Evolutionary conservation across 2,329 filamentous ascomycete genomes (phyloP), one percentile per base, ranked within the genome.

Genomic region (Ceratocystis huliohia): DNA sequence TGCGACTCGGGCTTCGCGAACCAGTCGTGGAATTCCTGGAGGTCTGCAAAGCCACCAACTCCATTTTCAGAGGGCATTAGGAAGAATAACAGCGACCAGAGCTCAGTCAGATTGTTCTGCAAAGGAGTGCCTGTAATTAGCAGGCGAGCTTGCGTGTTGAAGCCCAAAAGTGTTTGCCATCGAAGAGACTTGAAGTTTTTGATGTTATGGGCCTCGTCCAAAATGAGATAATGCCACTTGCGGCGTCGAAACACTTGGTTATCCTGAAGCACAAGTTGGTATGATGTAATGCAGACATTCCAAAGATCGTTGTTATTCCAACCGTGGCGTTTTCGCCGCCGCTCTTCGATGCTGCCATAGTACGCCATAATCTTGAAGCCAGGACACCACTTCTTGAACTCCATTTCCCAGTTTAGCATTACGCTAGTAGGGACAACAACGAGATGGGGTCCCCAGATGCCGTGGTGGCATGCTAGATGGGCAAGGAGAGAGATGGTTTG

Each of bases 361-460:
- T 99, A 99, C 0, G 92, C 94, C 68, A 99, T 80, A 66, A 99
- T 96, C 74, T 96, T 97, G 80, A 99, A 99, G 0, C 94, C 93
- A 2, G 95, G 94, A 67, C 92, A 90, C 85, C 93, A 99, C 74
- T 99, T 99, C 74, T 97, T 97, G 81, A 99, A 99, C 76, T 99
- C 94, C 88, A 97, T 97, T 75, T 99, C 95, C 94, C 94, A 99
- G 74, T 99, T 99, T 70, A 99, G 84, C 82, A 99, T 96, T 62
- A 99, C 95, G 75, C 92, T 97, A 1, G 94, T 99, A 1, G 94
- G 94, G 1, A 99, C 94, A 68, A 99, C 88, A 62, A 99, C 90
- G 28, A 99, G 79, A 78, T 99, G 94, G 0, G 94, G 91, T 0
- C 95, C 94, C 95, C 94, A 99, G 4, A 96, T 86, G 72, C 91